Conservation (phyloP, 139 green algal genomes). For the Coelastrella sp. region DNA sequence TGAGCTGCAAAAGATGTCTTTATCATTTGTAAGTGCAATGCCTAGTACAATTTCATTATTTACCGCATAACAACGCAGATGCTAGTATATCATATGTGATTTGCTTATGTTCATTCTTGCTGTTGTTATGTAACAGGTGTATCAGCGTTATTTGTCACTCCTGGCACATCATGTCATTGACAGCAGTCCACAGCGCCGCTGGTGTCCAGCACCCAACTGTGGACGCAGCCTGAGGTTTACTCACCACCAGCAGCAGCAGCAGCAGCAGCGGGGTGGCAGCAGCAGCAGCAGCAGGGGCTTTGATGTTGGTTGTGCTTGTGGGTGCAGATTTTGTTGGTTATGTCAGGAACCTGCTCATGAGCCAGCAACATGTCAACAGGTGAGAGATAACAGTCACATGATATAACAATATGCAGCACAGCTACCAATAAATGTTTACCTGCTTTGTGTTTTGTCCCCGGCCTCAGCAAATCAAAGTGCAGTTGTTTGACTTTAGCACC, state of each 20-base stretch:
- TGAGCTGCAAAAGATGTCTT: no score
- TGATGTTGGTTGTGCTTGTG: constrained; percentile 3
- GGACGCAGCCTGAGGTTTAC: constrained; percentile 1
- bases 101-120: no score
- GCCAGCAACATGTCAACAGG: constrained; percentile 1
- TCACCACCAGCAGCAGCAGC: neutral
- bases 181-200: neutral
- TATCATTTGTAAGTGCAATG: no score
- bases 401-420: no score
- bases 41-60: no score
- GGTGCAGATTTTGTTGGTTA: constrained; percentile 28
- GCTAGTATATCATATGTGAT: no score
- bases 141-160: constrained; percentile 17
- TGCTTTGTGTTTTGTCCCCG: no score
- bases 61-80: neutral
- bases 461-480: no score
- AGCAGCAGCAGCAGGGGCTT: neutral
- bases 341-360: constrained; percentile 11
- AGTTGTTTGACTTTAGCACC: no score
- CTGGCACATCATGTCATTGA: constrained; percentile 17
- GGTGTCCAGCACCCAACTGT: constrained; percentile 19
- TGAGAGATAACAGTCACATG: no score
- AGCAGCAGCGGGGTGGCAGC: neutral
- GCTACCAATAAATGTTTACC: no score
- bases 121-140: neutral